Conservation (phyloP, 495 filamentous ascomycete genomes). For the Schizothecium vesticola region DNA sequence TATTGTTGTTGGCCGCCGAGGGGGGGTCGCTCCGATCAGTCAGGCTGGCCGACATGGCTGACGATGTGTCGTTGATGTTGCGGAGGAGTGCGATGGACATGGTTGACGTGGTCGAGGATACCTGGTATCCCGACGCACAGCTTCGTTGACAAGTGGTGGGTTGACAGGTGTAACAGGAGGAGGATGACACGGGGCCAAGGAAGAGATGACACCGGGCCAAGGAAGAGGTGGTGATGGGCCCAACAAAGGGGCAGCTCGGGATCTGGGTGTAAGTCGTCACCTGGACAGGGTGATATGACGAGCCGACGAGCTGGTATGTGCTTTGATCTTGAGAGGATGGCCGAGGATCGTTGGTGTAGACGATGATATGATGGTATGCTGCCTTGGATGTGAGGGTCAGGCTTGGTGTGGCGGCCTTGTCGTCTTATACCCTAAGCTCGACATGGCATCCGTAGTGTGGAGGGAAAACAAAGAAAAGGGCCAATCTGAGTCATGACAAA, state of each 20-base stretch:
- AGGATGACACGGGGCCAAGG: no score
- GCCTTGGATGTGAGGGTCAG: not conserved
- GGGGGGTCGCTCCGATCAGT: slow-evolving; percentile 13
- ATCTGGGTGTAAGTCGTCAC: not conserved
- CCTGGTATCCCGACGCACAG: not conserved
- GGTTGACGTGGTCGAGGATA: not conserved
- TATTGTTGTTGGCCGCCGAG: not conserved
- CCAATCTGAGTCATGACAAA: slow-evolving; percentile 9
- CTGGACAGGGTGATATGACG: not conserved
- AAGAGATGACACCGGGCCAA: not conserved
- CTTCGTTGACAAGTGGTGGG: not conserved
- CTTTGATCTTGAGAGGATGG: slow-evolving; percentile 2
- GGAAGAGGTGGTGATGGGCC: not conserved
- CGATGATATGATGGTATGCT: not conserved
- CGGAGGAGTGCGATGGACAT: slow-evolving; percentile 8
- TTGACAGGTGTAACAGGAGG: not conserved
- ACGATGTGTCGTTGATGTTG: slow-evolving; percentile 2
- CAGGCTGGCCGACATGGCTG: slow-evolving; percentile 11
- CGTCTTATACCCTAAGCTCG: not conserved
- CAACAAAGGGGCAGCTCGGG: not conserved
- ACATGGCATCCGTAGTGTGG: not conserved
- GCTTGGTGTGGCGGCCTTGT: not conserved
- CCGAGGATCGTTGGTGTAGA: not conserved
- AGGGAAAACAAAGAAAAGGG: slow-evolving; percentile 5
- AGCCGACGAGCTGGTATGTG: not conserved